These are phyloP conservation scores for Gamsiella multidivaricata DNA, from an alignment of 192 early-diverging fungal genomes.

Conservation along the genomic window DNA sequence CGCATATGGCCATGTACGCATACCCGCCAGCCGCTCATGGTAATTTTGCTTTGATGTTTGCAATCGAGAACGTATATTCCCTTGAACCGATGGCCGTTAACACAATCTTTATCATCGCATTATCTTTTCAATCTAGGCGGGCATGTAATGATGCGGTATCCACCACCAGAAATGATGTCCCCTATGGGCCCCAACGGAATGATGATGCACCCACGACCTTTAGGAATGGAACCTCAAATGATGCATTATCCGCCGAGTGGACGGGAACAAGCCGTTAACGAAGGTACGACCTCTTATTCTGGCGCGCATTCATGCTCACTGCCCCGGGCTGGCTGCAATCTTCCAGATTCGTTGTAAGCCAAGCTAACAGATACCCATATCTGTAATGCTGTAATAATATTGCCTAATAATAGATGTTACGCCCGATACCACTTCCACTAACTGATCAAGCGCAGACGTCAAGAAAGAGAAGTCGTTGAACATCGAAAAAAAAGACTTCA, in stretches of 20 bases:
- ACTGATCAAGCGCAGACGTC: too few species aligned
- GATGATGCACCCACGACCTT: slow-evolving; percentile 61
- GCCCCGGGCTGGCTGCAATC: too few species aligned
- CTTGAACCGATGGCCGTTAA: not conserved
- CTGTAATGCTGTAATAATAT: too few species aligned
- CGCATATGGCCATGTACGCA: slow-evolving; percentile 62
- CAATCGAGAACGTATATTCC: not conserved
- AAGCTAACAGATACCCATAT: too few species aligned
- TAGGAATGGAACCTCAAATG: slow-evolving; percentile 57
- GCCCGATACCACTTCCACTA: too few species aligned
- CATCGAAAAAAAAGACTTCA: too few species aligned
- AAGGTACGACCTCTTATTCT: too few species aligned
- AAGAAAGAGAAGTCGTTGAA: too few species aligned
- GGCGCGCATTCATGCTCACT: too few species aligned
- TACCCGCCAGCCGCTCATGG: slow-evolving; percentile 60
- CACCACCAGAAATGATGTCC: slow-evolving; percentile 60
- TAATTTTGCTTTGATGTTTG: slow-evolving; percentile 6
- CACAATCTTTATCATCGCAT: not conserved
- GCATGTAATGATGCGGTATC: slow-evolving; percentile 69
- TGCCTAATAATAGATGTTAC: too few species aligned
- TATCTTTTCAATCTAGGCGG: slow-evolving; percentile 25
- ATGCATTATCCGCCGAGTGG: slow-evolving; percentile 41
- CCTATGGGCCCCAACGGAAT: slow-evolving; percentile 53
- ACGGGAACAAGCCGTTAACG: slow-evolving; percentile 17
- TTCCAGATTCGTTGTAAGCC: too few species aligned